Evolutionary conservation across 352 stramenopile species (phyloP).

Genomic region (Phytophthora capsici): DNA sequence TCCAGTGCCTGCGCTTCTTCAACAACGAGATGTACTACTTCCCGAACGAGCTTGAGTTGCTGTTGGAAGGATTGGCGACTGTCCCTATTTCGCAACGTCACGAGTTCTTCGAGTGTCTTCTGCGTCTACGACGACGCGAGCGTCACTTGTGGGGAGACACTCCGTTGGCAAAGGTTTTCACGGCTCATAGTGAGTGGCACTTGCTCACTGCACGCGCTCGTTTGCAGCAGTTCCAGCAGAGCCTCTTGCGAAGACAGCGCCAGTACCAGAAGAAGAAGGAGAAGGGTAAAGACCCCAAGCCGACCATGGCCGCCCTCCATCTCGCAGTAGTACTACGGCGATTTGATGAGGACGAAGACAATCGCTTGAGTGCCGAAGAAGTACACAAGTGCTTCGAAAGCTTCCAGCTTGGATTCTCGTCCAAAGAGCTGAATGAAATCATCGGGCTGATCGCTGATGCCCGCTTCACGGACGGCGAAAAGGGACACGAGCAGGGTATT

Average conservation of each 20-base stretch:
- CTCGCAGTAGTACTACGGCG: slow-evolving; percentile 63
- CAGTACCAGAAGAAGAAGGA: slow-evolving; percentile 51
- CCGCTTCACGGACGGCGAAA: slow-evolving; percentile 45
- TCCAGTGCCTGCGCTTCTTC: slow-evolving; percentile 97
- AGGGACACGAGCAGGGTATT: slow-evolving; percentile 43
- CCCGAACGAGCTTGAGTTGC: slow-evolving; percentile 91
- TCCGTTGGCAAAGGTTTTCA: slow-evolving; percentile 98
- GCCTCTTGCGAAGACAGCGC: slow-evolving; percentile 68
- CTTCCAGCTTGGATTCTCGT: slow-evolving; percentile 85
- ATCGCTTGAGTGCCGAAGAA: slow-evolving; percentile 67
- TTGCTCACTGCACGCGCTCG: slow-evolving; percentile 78
- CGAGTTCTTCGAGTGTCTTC: slow-evolving; percentile 84
- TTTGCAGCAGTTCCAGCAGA: slow-evolving; percentile 88
- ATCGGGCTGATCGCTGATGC: slow-evolving; percentile 77
- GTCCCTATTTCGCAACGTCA: slow-evolving; percentile 76
- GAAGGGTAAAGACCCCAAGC: slow-evolving; percentile 40
- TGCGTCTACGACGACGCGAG: slow-evolving; percentile 94
- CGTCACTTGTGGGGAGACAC: slow-evolving; percentile 95
- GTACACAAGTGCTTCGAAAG: slow-evolving; percentile 87
- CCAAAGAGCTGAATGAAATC: slow-evolving; percentile 85
- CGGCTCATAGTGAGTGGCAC: slow-evolving; percentile 97
- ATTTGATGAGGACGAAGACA: slow-evolving; percentile 80
- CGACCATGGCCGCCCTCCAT: slow-evolving; percentile 41
- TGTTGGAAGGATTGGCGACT: slow-evolving; percentile 78
- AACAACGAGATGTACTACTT: slow-evolving; percentile 99